phyloP scores from a whole-genome alignment of 2,329 filamentous ascomycete species.

The Chrysosporium keratinophilum region DNA sequence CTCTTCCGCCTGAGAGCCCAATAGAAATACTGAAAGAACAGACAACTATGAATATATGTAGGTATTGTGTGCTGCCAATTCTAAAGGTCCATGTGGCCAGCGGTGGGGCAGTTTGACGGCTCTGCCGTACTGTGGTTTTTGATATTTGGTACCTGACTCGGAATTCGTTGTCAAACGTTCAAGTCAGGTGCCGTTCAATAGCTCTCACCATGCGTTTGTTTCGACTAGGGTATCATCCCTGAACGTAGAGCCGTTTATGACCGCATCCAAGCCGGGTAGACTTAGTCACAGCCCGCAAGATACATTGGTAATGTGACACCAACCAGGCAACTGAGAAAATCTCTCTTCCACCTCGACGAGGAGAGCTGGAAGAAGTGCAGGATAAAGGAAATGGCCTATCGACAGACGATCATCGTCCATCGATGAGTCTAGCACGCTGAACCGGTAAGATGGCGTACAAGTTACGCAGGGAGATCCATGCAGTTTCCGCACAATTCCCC shows the following conservation, averaged over 20 bases:
- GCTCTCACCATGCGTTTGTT: neutral
- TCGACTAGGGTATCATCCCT: slow-evolving; percentile 7
- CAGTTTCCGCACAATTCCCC: slow-evolving; percentile 2
- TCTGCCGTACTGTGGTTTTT: neutral
- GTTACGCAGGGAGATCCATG: slow-evolving; percentile 2
- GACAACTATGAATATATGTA: neutral
- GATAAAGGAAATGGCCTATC: neutral
- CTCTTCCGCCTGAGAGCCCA: slow-evolving; percentile 3
- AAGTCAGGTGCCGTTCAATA: slow-evolving; percentile 3
- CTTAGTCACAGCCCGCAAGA: neutral
- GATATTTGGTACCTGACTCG: neutral
- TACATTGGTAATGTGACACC: slow-evolving; percentile 3
- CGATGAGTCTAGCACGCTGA: neutral
- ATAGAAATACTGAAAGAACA: slow-evolving; percentile 5
- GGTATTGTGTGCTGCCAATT: slow-evolving; percentile 1
- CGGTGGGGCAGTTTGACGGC: slow-evolving; percentile 1
- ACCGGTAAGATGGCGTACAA: neutral
- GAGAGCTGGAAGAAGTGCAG: neutral
- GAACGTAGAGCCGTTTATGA: slow-evolving; percentile 5
- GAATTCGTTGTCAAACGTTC: neutral
- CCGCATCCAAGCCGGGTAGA: slow-evolving; percentile 1
- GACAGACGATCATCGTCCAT: neutral
- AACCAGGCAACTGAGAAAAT: neutral
- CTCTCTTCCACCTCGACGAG: neutral
- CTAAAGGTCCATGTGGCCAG: neutral